These are phyloP conservation scores for Fusarium oligoseptatum DNA, from an alignment of 2,329 filamentous ascomycete genomes.

Conservation along the genomic window DNA sequence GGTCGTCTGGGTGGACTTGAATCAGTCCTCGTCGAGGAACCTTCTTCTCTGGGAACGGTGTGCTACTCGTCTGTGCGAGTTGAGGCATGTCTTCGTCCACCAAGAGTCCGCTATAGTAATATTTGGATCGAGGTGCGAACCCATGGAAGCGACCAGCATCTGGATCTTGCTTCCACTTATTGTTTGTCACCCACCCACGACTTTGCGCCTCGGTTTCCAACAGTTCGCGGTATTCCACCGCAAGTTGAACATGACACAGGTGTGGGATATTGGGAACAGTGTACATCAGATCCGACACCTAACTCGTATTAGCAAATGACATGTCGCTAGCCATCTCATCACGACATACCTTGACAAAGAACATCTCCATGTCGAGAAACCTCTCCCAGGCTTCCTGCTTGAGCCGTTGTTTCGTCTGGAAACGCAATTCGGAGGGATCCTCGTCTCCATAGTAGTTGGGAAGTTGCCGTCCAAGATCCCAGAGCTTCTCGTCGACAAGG, in stretches of 20 bases:
- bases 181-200: conserved; percentile 55
- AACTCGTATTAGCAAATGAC: conserved; percentile 23
- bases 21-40: conserved; percentile 68
- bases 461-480: conserved; percentile 67
- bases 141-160: conserved; percentile 64
- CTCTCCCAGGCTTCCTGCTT: conserved; percentile 64
- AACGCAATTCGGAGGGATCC: conserved; percentile 60
- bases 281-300: conserved; percentile 74
- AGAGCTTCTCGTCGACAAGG: conserved; percentile 63
- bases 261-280: conserved; percentile 70
- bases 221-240: conserved; percentile 71
- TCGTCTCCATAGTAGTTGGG: conserved; percentile 64
- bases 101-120: conserved; percentile 69
- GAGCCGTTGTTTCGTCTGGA: conserved; percentile 60
- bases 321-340: background rate
- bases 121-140: conserved; percentile 69
- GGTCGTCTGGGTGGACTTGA: conserved; percentile 67
- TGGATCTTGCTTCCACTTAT: conserved; percentile 72
- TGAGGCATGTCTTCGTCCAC: conserved; percentile 65
- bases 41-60: conserved; percentile 67
- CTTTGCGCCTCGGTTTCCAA: conserved; percentile 64
- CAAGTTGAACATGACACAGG: conserved; percentile 67
- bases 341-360: conserved; percentile 72
- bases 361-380: conserved; percentile 72
- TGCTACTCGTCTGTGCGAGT: conserved; percentile 62